phyloP scores from a whole-genome alignment of 345 rosid species.

The Leavenworthia alabamica region DNA sequence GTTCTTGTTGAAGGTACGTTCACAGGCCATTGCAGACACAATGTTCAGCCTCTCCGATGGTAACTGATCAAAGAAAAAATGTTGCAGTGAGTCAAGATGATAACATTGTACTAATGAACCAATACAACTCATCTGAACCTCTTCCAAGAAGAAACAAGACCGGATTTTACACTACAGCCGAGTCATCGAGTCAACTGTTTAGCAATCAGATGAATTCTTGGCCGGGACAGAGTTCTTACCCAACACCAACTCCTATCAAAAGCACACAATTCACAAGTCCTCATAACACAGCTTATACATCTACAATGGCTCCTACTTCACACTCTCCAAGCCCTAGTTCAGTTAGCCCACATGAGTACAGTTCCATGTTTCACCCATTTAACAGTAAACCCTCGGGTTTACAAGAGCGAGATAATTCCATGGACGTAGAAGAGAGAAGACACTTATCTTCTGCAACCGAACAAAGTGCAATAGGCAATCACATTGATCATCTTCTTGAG shows the following conservation, averaged over 20 bases:
- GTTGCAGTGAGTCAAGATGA: constrained; percentile 13
- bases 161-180: constrained; percentile 1
- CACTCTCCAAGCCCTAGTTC: constrained; percentile 48
- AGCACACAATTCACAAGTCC: constrained; percentile 32
- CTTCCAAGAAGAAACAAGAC: constrained; percentile 32
- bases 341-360: constrained; percentile 47
- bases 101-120: constrained; percentile 10
- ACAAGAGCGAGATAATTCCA: constrained; percentile 37
- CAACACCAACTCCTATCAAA: constrained; percentile 43
- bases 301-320: constrained; percentile 39
- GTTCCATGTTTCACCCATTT: constrained; percentile 36
- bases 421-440: constrained; percentile 47
- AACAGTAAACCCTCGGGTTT: constrained; percentile 32
- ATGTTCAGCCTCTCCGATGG: constrained; percentile 31
- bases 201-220: constrained; percentile 32
- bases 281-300: constrained; percentile 36
- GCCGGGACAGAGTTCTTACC: constrained; percentile 40
- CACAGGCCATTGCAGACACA: constrained; percentile 42
- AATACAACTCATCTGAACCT: constrained; percentile 36
- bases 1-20: constrained; percentile 49
- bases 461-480: constrained; percentile 59
- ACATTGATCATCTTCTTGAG: constrained; percentile 43
- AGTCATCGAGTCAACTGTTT: constrained; percentile 19
- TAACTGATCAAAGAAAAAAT: constrained; percentile 19
- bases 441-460: constrained; percentile 46